Evolutionary conservation across 768 basidiomycete genomes (phyloP).

Genomic region (Lenzites betulinus): DNA sequence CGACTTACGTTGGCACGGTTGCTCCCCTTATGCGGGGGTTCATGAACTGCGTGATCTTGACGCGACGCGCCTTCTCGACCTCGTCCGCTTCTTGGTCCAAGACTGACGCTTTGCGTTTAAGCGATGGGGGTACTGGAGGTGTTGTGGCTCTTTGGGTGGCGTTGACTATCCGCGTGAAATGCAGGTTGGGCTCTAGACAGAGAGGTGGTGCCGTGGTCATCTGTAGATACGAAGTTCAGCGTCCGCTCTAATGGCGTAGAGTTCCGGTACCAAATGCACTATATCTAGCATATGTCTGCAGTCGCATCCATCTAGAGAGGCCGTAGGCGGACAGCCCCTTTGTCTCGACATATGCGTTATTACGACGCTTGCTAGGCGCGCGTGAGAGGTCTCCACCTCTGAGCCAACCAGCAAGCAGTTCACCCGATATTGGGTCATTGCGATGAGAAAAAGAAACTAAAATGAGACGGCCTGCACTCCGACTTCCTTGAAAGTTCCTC

Average conservation of each 20-base stretch:
- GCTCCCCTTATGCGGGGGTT: constrained; percentile 48
- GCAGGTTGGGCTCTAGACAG: constrained; percentile 79
- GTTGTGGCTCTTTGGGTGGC: constrained; percentile 71
- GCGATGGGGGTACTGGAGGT: constrained; percentile 67
- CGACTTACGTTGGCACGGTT: not conserved
- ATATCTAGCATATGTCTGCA: not conserved
- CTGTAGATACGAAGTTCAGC: constrained; percentile 39
- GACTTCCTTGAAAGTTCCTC: too few relatives aligned
- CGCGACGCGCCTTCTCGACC: constrained; percentile 67
- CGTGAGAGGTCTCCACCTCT: too few relatives aligned
- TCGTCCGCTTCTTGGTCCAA: constrained; percentile 78
- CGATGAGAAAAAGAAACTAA: too few relatives aligned
- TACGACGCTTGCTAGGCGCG: too few relatives aligned
- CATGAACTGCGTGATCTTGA: constrained; percentile 82
- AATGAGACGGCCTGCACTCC: not conserved
- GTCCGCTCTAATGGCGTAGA: not conserved
- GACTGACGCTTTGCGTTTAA: constrained; percentile 75
- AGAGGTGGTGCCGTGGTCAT: constrained; percentile 74
- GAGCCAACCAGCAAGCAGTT: too few relatives aligned
- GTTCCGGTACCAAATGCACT: too few relatives aligned
- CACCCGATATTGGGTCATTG: too few relatives aligned
- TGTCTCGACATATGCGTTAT: too few relatives aligned
- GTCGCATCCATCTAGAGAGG: too few relatives aligned
- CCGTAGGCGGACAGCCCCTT: too few relatives aligned
- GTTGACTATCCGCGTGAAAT: constrained; percentile 75